phyloP scores from a whole-genome alignment of 305 asterid genomes.

The Andrographis paniculata region DNA sequence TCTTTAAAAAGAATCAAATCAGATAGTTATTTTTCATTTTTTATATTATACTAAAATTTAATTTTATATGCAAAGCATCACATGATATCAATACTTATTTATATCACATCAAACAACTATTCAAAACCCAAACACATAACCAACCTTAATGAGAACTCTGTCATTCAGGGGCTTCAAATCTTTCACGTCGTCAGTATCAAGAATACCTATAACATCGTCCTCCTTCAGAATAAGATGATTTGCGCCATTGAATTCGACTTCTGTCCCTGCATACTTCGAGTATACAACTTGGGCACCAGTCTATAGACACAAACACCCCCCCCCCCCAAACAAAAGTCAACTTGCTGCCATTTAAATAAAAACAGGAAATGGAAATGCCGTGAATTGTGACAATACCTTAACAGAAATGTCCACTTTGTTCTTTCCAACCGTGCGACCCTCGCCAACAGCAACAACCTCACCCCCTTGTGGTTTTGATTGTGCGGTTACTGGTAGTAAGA shows the following conservation, averaged over 20 bases:
- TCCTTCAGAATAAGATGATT: slow-evolving; percentile 84
- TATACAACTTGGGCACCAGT: slow-evolving; percentile 74
- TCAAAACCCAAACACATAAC: too few relatives aligned
- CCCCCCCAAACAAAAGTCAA: slow-evolving; percentile 5
- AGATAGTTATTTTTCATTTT: too few relatives aligned
- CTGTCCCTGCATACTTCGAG: slow-evolving; percentile 95
- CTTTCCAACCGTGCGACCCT: slow-evolving; percentile 83
- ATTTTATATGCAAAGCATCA: too few relatives aligned
- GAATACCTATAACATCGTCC: slow-evolving; percentile 85
- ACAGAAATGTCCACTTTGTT: slow-evolving; percentile 56
- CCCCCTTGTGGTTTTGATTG: slow-evolving; percentile 80
- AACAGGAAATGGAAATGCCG: background rate
- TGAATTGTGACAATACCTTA: slow-evolving; percentile 38
- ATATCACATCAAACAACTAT: too few relatives aligned
- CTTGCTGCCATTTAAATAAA: background rate
- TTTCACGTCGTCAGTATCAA: slow-evolving; percentile 78
- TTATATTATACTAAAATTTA: too few relatives aligned
- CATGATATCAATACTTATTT: too few relatives aligned
- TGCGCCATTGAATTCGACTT: slow-evolving; percentile 74
- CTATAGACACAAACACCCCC: slow-evolving; percentile 24
- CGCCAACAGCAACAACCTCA: slow-evolving; percentile 91
- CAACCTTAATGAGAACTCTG: slow-evolving; percentile 82
- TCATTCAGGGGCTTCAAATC: slow-evolving; percentile 86
- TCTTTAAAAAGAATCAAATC: too few relatives aligned
- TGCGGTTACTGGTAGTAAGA: slow-evolving; percentile 62